These are phyloP conservation scores for Botrytis squamosa DNA, from an alignment of 2,329 filamentous ascomycete species.

Conservation along the genomic window DNA sequence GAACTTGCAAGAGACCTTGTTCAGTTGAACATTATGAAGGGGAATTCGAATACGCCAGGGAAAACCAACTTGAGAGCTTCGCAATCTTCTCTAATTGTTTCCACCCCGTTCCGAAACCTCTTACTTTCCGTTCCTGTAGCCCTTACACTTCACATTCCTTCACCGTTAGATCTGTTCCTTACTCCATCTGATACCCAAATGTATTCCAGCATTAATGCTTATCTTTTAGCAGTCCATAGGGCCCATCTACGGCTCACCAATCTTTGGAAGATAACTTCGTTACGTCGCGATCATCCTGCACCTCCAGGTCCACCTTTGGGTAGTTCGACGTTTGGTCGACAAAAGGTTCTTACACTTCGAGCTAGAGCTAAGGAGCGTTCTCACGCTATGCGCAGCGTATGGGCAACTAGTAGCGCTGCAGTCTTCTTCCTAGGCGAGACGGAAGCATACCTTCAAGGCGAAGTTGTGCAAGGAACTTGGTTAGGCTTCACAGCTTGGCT, in stretches of 20 bases:
- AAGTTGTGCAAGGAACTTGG: conserved; percentile 81
- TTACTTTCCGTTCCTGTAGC: conserved; percentile 74
- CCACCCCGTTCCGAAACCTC: conserved; percentile 71
- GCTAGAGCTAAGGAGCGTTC: conserved; percentile 62
- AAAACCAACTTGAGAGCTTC: conserved; percentile 34
- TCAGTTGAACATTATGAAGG: conserved; percentile 61
- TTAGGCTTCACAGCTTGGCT: conserved; percentile 78
- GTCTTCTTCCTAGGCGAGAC: conserved; percentile 88
- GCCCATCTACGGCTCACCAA: conserved; percentile 82
- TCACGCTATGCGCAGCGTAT: conserved; percentile 73
- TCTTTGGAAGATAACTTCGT: conserved; percentile 80
- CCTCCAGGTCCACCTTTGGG: conserved; percentile 65
- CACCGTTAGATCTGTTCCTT: conserved; percentile 85
- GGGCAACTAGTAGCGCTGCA: conserved; percentile 85
- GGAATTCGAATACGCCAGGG: conserved; percentile 41
- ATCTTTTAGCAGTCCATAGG: conserved; percentile 79
- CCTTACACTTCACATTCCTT: conserved; percentile 69
- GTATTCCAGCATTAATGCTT: conserved; percentile 84
- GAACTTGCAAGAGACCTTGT: conserved; percentile 80
- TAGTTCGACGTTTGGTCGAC: conserved; percentile 58
- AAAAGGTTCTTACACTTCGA: conserved; percentile 60
- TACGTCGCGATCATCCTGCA: conserved; percentile 74
- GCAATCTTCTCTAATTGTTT: conserved; percentile 28
- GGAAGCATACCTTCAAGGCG: conserved; percentile 84
- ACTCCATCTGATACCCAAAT: conserved; percentile 70